Evolutionary conservation across 345 rosid genomes (phyloP).

Genomic region (Eucalyptus sp.): DNA sequence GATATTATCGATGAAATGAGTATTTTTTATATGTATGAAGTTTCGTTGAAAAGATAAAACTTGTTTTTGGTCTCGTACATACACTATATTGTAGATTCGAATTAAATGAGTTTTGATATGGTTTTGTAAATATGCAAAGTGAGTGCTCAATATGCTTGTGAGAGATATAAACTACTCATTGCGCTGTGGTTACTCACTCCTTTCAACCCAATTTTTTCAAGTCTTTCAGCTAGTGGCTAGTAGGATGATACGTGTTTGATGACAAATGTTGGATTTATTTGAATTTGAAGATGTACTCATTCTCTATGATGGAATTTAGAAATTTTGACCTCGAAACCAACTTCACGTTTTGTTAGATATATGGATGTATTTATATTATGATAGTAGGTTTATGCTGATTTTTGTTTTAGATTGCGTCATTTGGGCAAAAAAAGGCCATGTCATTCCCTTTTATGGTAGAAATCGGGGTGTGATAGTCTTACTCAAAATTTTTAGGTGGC

Average conservation of each 20-base stretch:
- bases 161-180: background rate
- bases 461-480: background rate
- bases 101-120: background rate
- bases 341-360: too few relatives aligned
- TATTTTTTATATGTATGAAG: too few relatives aligned
- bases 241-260: background rate
- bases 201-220: background rate
- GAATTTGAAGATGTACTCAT: background rate
- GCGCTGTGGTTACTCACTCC: fast-evolving
- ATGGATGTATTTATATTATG: background rate
- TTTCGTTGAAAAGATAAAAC: background rate
- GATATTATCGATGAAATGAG: too few relatives aligned
- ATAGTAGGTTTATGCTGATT: background rate
- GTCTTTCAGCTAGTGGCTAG: too few relatives aligned
- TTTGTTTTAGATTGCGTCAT: background rate
- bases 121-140: background rate
- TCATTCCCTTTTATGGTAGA: background rate
- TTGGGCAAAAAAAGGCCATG: background rate
- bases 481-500: background rate
- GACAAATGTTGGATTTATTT: background rate
- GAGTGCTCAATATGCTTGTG: background rate
- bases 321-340: background rate
- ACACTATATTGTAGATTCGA: fast-evolving
- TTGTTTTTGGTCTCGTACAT: too few relatives aligned
- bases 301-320: background rate